Percentiles rank a stretch among this genome's conserved stretches.
Evolutionary conservation across 257 asterid genomes (phyloP).

Genomic region (Nemophila menziesii): DNA sequence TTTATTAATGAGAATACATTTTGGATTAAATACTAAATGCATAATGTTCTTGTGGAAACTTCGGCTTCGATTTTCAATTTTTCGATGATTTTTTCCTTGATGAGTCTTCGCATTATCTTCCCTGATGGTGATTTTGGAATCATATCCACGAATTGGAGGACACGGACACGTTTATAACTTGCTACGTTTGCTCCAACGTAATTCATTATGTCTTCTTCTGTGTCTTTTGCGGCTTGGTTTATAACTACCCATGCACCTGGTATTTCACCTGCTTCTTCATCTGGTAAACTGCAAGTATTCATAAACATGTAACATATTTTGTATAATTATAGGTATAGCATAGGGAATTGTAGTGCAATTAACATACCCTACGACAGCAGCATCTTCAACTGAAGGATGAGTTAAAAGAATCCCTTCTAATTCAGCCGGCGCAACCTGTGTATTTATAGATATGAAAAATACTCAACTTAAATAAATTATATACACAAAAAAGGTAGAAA

Average conservation of each 20-base stretch:
- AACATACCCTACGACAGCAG: constrained; percentile 82
- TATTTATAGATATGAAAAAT: background rate
- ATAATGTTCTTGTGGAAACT: background rate
- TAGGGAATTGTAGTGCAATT: too few species aligned
- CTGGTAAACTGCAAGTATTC: constrained; percentile 38
- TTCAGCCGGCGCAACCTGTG: constrained; percentile 97
- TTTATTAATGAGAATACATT: background rate
- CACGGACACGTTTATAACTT: constrained; percentile 51
- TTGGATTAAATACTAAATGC: background rate
- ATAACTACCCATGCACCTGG: constrained; percentile 83
- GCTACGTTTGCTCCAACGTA: constrained; percentile 60
- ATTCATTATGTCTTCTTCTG: constrained; percentile 53
- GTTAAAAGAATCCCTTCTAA: constrained; percentile 79
- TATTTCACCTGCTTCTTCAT: constrained; percentile 76
- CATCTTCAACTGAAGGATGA: constrained; percentile 81
- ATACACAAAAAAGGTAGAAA: background rate
- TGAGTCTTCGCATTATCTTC: constrained; percentile 74
- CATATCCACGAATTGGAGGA: constrained; percentile 50
- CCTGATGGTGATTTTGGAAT: constrained; percentile 89
- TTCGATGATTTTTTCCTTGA: constrained; percentile 52
- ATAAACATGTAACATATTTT: background rate
- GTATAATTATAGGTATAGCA: background rate
- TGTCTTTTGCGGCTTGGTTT: constrained; percentile 42
- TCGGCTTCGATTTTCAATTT: constrained; percentile 4
- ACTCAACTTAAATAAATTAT: background rate